Conservation (phyloP, 2,329 filamentous ascomycete genomes). For the Microthyrium microscopicum region DNA sequence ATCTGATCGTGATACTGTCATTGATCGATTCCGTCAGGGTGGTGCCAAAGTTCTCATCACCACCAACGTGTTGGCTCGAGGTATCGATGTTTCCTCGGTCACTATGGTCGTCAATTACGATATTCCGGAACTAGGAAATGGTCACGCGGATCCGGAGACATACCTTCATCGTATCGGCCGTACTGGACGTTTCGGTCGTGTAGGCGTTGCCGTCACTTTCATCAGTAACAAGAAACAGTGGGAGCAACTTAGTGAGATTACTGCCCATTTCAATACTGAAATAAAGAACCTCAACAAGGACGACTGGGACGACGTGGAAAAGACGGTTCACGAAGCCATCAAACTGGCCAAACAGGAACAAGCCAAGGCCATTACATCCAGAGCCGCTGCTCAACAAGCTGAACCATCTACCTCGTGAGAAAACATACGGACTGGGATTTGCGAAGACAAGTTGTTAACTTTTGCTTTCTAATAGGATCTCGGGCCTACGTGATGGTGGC, state of each 20-base stretch:
- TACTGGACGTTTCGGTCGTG: slow-evolving; percentile 89
- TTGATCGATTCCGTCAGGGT: slow-evolving; percentile 73
- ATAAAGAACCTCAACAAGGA: slow-evolving; percentile 66
- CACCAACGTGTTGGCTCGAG: slow-evolving; percentile 89
- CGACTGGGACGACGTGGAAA: slow-evolving; percentile 85
- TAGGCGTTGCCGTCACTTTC: slow-evolving; percentile 90
- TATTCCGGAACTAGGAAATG: slow-evolving; percentile 38
- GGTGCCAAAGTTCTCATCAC: slow-evolving; percentile 92
- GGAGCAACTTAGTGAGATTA: slow-evolving; percentile 63
- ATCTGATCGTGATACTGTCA: slow-evolving; percentile 61
- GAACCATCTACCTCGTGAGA: too few species aligned
- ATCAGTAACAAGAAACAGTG: slow-evolving; percentile 76
- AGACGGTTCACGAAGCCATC: slow-evolving; percentile 52
- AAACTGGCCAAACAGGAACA: too few species aligned
- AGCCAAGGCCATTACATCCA: too few species aligned
- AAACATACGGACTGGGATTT: too few species aligned
- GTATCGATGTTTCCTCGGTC: slow-evolving; percentile 82
- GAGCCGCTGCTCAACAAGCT: too few species aligned
- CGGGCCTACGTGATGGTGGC: too few species aligned
- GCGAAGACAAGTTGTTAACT: too few species aligned
- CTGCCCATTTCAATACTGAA: slow-evolving; percentile 61
- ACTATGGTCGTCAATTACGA: slow-evolving; percentile 98
- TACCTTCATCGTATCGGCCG: slow-evolving; percentile 96
- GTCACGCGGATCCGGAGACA: slow-evolving; percentile 73
- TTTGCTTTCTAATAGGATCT: too few species aligned